phyloP scores from a whole-genome alignment of 768 basidiomycete genomes.

The Nidularia sp. region DNA sequence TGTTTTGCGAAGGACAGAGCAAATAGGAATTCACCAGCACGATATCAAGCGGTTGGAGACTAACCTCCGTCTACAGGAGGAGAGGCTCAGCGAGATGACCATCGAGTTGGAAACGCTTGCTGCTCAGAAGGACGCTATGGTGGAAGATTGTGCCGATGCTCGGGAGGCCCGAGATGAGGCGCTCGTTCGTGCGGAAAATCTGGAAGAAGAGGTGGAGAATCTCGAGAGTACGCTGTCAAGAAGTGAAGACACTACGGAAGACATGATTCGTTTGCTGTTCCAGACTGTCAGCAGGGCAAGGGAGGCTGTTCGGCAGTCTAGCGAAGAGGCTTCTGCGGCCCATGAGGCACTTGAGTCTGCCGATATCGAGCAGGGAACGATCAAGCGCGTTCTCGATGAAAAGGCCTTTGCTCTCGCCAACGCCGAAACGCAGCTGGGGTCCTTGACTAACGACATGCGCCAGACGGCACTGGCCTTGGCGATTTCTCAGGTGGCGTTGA shows the following conservation, averaged over 20 bases:
- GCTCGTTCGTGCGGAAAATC: conserved; percentile 44
- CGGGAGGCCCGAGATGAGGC: conserved; percentile 71
- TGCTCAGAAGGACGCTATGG: conserved; percentile 74
- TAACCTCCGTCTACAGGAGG: conserved; percentile 72
- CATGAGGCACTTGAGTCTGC: too few relatives aligned
- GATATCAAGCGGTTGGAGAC: conserved; percentile 75
- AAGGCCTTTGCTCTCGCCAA: too few relatives aligned
- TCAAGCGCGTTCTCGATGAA: too few relatives aligned
- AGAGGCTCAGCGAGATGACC: conserved; percentile 66
- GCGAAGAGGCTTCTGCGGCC: too few relatives aligned
- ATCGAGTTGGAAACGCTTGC: conserved; percentile 61
- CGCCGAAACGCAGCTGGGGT: neutral
- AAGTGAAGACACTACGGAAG: too few relatives aligned
- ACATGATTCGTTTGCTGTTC: too few relatives aligned
- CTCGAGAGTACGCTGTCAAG: conserved; percentile 8
- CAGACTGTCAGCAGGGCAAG: too few relatives aligned
- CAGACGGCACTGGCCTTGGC: conserved; percentile 1
- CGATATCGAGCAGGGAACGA: too few relatives aligned
- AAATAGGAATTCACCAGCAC: conserved; percentile 76
- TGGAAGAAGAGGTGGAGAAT: conserved; percentile 59
- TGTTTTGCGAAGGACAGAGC: conserved; percentile 62
- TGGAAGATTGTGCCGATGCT: conserved; percentile 80
- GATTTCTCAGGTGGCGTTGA: neutral
- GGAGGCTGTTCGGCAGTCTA: too few relatives aligned
- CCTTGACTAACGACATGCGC: neutral